Conservation (phyloP, 495 filamentous ascomycete species). For the Evansstolkia leycettana region DNA sequence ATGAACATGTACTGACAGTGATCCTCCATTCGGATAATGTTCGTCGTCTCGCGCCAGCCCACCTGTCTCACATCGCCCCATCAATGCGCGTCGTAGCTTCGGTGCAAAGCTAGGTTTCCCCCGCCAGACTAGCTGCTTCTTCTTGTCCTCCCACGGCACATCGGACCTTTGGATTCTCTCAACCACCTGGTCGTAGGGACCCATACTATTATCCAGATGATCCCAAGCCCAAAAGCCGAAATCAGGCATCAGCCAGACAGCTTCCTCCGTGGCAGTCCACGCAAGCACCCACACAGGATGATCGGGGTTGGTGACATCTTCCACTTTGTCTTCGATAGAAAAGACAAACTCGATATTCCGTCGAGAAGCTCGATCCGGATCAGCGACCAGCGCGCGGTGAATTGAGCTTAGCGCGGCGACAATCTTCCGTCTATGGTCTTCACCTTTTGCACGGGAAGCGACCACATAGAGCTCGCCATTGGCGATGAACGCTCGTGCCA, state of each 20-base stretch:
- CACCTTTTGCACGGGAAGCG: conserved; percentile 18
- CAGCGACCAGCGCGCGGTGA: conserved; percentile 30
- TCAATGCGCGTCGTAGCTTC: conserved; percentile 34
- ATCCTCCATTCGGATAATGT: conserved; percentile 37
- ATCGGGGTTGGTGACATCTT: conserved; percentile 28
- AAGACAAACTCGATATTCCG: conserved; percentile 55
- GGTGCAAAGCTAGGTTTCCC: conserved; percentile 39
- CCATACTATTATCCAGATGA: conserved; percentile 44
- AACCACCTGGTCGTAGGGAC: conserved; percentile 44
- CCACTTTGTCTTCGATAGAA: conserved; percentile 37
- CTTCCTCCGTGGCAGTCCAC: conserved; percentile 25
- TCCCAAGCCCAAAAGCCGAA: conserved; percentile 69
- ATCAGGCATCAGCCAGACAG: conserved; percentile 61
- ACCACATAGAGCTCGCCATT: conserved; percentile 27
- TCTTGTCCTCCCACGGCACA: conserved; percentile 37
- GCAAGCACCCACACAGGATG: conserved; percentile 43
- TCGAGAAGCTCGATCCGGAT: conserved; percentile 28
- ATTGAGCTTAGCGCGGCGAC: conserved; percentile 33
- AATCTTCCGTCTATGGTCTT: conserved; percentile 33
- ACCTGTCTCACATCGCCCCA: conserved; percentile 47
- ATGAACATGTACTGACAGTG: conserved; percentile 48
- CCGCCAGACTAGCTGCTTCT: conserved; percentile 53
- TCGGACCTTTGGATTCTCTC: conserved; percentile 27
- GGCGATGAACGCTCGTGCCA: conserved; percentile 23
- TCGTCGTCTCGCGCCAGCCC: conserved; percentile 28